phyloP scores from a whole-genome alignment of 73 alveolate genomes.

The Tetrahymena elliotti region DNA sequence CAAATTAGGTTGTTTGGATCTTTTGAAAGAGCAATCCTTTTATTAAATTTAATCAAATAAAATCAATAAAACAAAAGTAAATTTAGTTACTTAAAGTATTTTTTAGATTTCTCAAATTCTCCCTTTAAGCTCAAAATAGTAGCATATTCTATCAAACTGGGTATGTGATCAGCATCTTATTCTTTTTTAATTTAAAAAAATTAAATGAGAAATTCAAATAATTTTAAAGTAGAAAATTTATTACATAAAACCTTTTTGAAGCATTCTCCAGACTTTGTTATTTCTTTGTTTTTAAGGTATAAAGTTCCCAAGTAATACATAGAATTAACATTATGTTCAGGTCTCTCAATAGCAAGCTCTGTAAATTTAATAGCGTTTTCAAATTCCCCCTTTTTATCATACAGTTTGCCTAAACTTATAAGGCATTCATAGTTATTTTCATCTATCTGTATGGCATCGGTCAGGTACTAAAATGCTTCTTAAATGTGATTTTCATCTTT shows the following conservation, averaged over 20 bases:
- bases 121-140: background rate
- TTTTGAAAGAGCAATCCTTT: conserved; percentile 17
- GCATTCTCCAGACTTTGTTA: background rate
- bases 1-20: background rate
- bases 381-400: conserved; percentile 32
- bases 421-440: conserved; percentile 17
- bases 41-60: background rate
- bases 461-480: conserved; percentile 14
- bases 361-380: conserved; percentile 5
- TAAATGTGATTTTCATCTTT: conserved; percentile 1
- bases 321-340: conserved; percentile 15
- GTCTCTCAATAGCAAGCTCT: conserved; percentile 9
- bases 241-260: background rate
- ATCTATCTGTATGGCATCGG: background rate
- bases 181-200: background rate
- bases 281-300: background rate
- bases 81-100: background rate
- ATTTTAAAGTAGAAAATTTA: background rate
- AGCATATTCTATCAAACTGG: background rate
- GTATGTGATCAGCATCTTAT: background rate
- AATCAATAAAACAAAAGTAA: background rate
- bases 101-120: background rate
- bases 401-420: conserved; percentile 7
- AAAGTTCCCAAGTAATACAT: conserved; percentile 39
- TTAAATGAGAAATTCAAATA: background rate